Conservation (phyloP, 495 filamentous ascomycete genomes). For the Parathielavia appendiculata region DNA sequence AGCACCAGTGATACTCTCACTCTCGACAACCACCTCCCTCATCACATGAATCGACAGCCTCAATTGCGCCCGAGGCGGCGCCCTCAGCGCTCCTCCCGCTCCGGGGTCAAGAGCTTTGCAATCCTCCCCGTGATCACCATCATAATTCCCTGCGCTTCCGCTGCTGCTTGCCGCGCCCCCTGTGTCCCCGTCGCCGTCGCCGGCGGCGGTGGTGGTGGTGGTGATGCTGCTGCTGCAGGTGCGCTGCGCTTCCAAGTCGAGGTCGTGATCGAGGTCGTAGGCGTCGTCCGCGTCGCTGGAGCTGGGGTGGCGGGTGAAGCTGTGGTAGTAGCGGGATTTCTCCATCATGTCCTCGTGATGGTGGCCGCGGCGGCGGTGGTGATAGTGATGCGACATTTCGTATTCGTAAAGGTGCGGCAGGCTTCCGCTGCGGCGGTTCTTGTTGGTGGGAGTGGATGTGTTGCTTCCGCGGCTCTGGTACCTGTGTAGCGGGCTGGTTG, state of each 20-base stretch:
- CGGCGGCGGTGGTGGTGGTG: background rate
- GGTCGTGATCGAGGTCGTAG: constrained; percentile 1
- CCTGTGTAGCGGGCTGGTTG: background rate
- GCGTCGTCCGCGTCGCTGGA: background rate
- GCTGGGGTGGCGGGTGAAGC: background rate
- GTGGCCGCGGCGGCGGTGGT: constrained; percentile 2
- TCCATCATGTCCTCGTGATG: constrained; percentile 4
- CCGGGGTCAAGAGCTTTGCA: background rate
- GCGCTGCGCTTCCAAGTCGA: constrained; percentile 19
- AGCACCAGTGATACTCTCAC: too few relatives aligned
- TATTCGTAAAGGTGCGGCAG: constrained; percentile 11
- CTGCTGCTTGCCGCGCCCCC: background rate
- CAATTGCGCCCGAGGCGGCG: constrained; percentile 26
- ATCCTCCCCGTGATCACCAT: constrained; percentile 1
- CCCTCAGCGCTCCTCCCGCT: constrained; percentile 9
- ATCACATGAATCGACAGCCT: constrained; percentile 22
- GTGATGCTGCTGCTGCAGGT: background rate
- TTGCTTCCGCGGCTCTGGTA: background rate
- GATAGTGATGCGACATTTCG: background rate
- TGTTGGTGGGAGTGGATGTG: background rate
- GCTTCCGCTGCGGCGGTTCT: background rate
- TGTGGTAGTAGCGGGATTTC: constrained; percentile 13
- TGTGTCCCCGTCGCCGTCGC: background rate
- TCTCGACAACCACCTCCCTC: constrained; percentile 13
- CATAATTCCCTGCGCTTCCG: background rate